Conservation (phyloP, 2,329 filamentous ascomycete species). For the Metarhizium guizhouense region DNA sequence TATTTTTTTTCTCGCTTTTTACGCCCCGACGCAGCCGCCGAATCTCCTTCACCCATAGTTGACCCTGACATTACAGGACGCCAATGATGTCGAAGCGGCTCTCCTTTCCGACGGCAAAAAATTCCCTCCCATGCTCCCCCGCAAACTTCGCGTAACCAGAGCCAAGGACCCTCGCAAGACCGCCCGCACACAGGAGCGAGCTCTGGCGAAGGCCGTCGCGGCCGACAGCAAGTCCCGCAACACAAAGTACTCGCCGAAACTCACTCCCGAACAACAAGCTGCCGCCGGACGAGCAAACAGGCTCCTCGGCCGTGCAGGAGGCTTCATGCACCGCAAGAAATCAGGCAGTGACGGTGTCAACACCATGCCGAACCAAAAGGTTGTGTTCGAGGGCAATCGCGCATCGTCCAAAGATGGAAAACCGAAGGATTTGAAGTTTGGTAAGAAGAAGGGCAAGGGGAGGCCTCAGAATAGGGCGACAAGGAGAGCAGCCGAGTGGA, state of each 20-base stretch:
- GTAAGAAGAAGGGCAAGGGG: slow-evolving; percentile 45
- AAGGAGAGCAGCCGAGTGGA: slow-evolving; percentile 34
- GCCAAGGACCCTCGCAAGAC: slow-evolving; percentile 67
- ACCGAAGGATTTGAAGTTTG: slow-evolving; percentile 41
- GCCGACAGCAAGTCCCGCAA: slow-evolving; percentile 29
- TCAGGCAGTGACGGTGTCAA: slow-evolving; percentile 12
- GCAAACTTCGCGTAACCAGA: slow-evolving; percentile 74
- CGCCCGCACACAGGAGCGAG: slow-evolving; percentile 32
- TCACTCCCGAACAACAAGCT: slow-evolving; percentile 60
- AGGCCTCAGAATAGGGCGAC: slow-evolving; percentile 30
- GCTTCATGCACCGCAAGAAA: slow-evolving; percentile 34
- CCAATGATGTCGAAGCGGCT: slow-evolving; percentile 83
- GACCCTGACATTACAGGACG: slow-evolving; percentile 43
- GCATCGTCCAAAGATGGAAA: slow-evolving; percentile 59
- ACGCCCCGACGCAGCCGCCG: background rate
- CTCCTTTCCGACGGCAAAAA: slow-evolving; percentile 83
- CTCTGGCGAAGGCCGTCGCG: slow-evolving; percentile 21
- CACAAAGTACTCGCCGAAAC: slow-evolving; percentile 59
- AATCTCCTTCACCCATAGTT: background rate
- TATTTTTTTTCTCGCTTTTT: background rate
- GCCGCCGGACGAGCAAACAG: slow-evolving; percentile 64
- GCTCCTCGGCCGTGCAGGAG: slow-evolving; percentile 62
- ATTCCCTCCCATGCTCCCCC: slow-evolving; percentile 88
- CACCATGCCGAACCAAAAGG: slow-evolving; percentile 47
- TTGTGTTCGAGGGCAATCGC: slow-evolving; percentile 75